Evolutionary conservation across 2,329 filamentous ascomycete species (phyloP), one percentile per base, ranked within the genome.

Genomic region (Colletotrichum liaoningense): DNA sequence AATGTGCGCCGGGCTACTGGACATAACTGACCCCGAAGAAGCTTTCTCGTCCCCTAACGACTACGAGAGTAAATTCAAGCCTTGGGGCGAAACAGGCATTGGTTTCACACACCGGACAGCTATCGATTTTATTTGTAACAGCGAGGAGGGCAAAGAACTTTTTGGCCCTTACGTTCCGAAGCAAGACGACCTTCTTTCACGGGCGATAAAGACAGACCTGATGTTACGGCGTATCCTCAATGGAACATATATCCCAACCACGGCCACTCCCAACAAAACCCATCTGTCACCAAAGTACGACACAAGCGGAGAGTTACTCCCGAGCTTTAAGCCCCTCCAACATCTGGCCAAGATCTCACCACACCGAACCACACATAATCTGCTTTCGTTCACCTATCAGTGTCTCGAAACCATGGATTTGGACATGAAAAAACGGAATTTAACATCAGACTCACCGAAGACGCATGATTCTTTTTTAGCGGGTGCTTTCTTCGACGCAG

Each of bases 251-350:
- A 19, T 1, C 5, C 1, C 6, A 4, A 1, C 16, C 42, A 46
- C 8, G 11, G 8, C 8, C 2, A 0, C 30, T 3, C 1, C 30
- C 11, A 4, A 33, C 30, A 11, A 33, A 3, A 11, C 30, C 30
- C 9, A 33, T 33, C 1, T 11, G 30, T 11, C 8, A 9, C 30
- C 4, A 11, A 33, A 1, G 3, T 33, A 33, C 8, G 8, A 4
- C 30, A 11, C 2, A 33, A 4, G 1, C 30, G 0, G 30, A 33
- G 0, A 0, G 2, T 46, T 0, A 7, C 0, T 7, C 16, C 38
- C 14, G 0, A n/a, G 38, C 14, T 46, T 46, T n/a, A 0, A 0
- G 0, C 38, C 16, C 16, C n/a, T 16, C 6, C 6, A 8, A 16
- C 0, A 19, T 9, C 19, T 46, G 16, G 42, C 42, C 6, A 0